Base-by-base conservation (phyloP, 805 yeast species). In the Diddensiella santjacobensis region DNA sequence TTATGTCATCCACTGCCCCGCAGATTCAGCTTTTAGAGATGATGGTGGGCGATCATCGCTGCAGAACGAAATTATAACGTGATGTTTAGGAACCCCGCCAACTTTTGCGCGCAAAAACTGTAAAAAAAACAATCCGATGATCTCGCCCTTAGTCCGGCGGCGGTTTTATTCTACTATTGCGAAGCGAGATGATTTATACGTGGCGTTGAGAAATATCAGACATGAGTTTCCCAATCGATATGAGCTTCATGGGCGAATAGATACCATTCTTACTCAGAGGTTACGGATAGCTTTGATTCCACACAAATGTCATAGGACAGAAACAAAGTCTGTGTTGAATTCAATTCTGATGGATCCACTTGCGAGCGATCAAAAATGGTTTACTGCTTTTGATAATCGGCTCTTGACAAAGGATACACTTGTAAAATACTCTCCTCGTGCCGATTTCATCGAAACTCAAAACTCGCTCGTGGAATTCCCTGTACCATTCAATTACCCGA, bases 261-360 rank as follows among this genome's bases (percentile, higher is more conserved):
- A 26, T 40, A 50, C 37, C 57, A 51, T 50, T 1, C 42, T 58
- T 18, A 43, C 45, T 18, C 45, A 48, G 17, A 55, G 52, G 11
- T 50, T 60, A 18, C 45, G 61, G 35, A 53, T 67, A 17, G 67
- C 60, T 8, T 40, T 66, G 3, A 52, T 66, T 3, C 68, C 70
- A 11, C 54, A 45, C 22, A 46, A 44, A 2, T 42, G 52, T 31
- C 48, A 56, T 11, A 58, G 67, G 2, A 42, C 48, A 11, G 57
- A 52, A 4, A 51, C 56, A 38, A 52, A 56, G 33, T 40, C 53
- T 4, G 54, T 65, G 4, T 58, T 66, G 24, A 63, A 65, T 22
- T 56, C 61, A 19, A 47, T 65, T 18, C 53, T 67, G 22, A 60
- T 61, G 2, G 71, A 67, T 33, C 70, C 70, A 5, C 51, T 67